Evolutionary conservation across 345 rosid genomes (phyloP).

Genomic region (Citrus mangshanensis): DNA sequence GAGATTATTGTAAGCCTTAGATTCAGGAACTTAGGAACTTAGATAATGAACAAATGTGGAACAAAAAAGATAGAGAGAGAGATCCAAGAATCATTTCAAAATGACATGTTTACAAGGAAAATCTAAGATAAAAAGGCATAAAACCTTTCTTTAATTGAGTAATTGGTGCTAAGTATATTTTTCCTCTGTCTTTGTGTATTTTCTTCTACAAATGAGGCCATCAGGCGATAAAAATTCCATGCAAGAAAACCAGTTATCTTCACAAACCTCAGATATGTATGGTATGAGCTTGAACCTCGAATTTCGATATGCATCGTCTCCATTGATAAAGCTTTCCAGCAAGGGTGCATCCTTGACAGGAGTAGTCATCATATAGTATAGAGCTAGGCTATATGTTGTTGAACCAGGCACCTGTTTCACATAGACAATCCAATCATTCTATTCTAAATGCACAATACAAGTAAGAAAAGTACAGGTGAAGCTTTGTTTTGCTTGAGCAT

Average conservation of each 20-base stretch:
- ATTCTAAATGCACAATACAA: not conserved
- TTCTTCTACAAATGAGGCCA: not conserved
- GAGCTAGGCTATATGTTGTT: conserved; percentile 76
- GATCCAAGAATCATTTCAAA: not conserved
- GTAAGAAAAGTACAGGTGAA: not conserved
- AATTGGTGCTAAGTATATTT: not conserved
- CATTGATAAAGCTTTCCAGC: conserved; percentile 70
- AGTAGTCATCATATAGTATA: conserved; percentile 84
- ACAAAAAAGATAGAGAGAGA: not conserved
- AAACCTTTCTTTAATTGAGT: not conserved
- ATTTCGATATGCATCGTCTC: conserved; percentile 85
- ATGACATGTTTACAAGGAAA: not conserved
- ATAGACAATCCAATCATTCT: conserved; percentile 16
- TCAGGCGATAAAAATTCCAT: not conserved
- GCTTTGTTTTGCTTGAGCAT: conserved; percentile 1
- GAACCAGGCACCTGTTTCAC: conserved; percentile 80
- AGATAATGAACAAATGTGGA: not conserved
- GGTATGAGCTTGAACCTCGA: conserved; percentile 98
- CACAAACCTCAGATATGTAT: conserved; percentile 84
- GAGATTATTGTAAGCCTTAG: not conserved
- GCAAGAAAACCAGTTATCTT: not conserved
- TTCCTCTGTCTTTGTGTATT: not conserved
- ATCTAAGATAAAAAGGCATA: not conserved
- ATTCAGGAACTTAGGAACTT: not conserved
- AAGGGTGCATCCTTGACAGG: conserved; percentile 77